A percentile compares a stretch with the other conserved stretches of the same genome.
These are phyloP conservation scores for Ilex asprella DNA, from an alignment of 257 asterid species.

Conservation along the genomic window DNA sequence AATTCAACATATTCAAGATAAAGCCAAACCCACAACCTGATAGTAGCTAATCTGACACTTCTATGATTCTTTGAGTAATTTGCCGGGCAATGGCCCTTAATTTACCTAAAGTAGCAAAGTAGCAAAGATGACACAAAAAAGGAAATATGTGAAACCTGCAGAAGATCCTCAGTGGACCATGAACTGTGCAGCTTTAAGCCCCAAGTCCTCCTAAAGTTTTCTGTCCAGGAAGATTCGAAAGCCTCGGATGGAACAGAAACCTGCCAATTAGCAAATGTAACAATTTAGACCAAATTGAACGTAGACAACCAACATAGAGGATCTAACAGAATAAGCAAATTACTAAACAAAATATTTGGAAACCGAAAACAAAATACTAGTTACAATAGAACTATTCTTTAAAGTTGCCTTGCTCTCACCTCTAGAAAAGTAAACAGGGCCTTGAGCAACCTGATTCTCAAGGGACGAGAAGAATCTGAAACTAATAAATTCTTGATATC, in stretches of 20 bases:
- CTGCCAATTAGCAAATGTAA: constrained; percentile 30
- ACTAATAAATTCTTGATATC: constrained; percentile 16
- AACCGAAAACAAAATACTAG: neutral
- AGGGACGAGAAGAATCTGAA: constrained; percentile 40
- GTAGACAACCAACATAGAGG: neutral
- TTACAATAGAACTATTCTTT: neutral
- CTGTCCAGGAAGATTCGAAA: constrained; percentile 78
- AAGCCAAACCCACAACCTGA: neutral
- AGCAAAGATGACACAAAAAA: neutral
- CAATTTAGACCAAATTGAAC: constrained; percentile 4
- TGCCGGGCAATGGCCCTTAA: neutral
- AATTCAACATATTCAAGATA: neutral
- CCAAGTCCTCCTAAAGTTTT: constrained; percentile 65
- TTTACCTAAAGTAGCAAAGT: neutral
- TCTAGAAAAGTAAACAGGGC: constrained; percentile 58
- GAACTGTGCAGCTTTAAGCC: constrained; percentile 59
- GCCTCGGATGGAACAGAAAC: constrained; percentile 73
- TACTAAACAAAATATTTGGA: neutral
- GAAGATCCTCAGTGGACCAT: constrained; percentile 55
- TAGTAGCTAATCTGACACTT: neutral
- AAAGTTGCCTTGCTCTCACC: constrained; percentile 33
- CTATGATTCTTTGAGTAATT: neutral
- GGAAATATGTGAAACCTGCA: constrained; percentile 45
- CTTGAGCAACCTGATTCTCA: constrained; percentile 63
- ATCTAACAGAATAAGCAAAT: neutral